Evolutionary conservation across 805 yeast genomes (phyloP), one percentile per base, ranked within the genome.

Genomic region (Candida odintsovae): DNA sequence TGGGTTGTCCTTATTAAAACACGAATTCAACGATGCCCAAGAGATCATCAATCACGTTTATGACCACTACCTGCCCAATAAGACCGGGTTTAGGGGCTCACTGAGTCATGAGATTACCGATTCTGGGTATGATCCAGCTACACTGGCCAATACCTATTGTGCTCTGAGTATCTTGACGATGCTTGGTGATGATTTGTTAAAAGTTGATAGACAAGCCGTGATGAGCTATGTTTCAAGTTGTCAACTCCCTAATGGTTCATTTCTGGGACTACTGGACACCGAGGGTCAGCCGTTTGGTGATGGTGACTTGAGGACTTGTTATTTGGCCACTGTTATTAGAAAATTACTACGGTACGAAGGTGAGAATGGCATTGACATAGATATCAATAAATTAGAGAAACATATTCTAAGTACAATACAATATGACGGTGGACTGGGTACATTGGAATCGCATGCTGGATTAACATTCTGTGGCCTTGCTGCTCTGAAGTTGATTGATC

Each of bases 391-490:
- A 4, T 57, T 86, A 26, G 59, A 60, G 3, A 46, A 49, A 0
- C 80, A 71, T 58, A 62, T 83, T 1, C 20, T 47, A 18, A 43
- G 60, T 0, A 57, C 66, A 10, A 59, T 69, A 35, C 66, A 71
- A 9, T 73, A 64, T 53, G 80, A 76, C 56, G 97, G 97, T 2
- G 97, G 96, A 0, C 64, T 87, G 40, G 85, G 90, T 6, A 63
- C 60, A 35, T 65, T 70, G 13, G 99, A 92, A 62, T 71, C 90
- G 3, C 97, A 92, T 65, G 82, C 89, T 8, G 99, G 98, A 0
- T 72, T 86, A 49, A 85, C 96, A 0, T 92, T 80, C 58, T 90
- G 97, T 66, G 96, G 86, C 0, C 55, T 90, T 21, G 84, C 85
- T 0, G 63, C 86, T 1, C 68, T 89, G 47, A 57, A 62, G 29